Conservation (phyloP, 345 rosid species). For the Murraya koenigii region DNA sequence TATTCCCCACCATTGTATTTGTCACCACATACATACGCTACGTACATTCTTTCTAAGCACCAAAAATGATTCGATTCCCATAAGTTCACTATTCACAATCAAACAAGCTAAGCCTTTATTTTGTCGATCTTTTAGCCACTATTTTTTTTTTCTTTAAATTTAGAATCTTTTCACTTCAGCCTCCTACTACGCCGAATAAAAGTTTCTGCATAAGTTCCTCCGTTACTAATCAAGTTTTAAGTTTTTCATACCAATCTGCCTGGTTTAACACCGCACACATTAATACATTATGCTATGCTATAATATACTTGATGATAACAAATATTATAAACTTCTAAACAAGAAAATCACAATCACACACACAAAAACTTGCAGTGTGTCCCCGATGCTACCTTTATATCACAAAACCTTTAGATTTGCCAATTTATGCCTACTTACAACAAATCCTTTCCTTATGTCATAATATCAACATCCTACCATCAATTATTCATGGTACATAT, state of each 20-base stretch:
- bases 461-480: background rate
- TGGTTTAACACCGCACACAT: background rate
- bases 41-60: background rate
- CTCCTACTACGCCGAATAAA: background rate
- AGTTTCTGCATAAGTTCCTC: background rate
- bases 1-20: background rate
- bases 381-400: background rate
- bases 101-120: background rate
- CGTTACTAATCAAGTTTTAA: background rate
- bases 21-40: background rate
- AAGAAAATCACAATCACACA: background rate
- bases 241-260: background rate
- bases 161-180: background rate
- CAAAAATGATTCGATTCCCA: constrained; percentile 13
- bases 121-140: background rate
- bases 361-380: background rate
- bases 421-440: background rate
- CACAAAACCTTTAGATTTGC: background rate
- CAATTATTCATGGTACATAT: background rate
- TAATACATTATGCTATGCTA: too few relatives aligned
- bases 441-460: background rate
- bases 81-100: background rate
- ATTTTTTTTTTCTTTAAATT: background rate
- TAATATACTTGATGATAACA: background rate
- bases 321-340: background rate